Percentiles rank a stretch among this genome's conserved stretches.
Evolutionary conservation across 2,329 filamentous ascomycete species (phyloP).

Genomic region (Didymella lethalis): DNA sequence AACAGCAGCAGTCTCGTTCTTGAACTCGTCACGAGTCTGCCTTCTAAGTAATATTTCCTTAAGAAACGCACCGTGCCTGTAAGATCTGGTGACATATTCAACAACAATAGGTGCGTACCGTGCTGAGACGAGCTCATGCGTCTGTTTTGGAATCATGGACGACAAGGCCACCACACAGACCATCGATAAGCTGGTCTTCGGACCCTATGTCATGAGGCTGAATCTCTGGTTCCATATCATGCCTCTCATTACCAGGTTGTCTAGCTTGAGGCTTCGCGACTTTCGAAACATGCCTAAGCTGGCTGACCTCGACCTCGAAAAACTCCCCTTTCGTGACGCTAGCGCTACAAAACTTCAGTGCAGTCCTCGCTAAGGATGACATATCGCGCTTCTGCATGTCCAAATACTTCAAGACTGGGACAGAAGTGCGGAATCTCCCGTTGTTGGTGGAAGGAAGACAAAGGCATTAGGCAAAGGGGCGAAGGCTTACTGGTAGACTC

Average conservation of each 20-base stretch:
- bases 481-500: neutral
- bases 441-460: neutral
- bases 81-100: conserved; percentile 21
- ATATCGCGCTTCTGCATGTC: neutral
- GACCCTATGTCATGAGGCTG: too few relatives aligned
- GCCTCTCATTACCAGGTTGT: neutral
- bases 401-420: neutral
- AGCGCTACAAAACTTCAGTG: neutral
- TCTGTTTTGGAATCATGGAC: too few relatives aligned
- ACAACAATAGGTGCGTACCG: conserved; percentile 23
- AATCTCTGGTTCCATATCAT: too few relatives aligned
- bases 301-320: neutral
- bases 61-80: conserved; percentile 19
- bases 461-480: neutral
- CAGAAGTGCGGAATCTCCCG: neutral
- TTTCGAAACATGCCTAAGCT: neutral
- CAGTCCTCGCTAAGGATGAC: neutral
- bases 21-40: neutral
- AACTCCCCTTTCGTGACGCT: neutral
- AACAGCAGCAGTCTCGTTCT: conserved; percentile 8
- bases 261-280: neutral
- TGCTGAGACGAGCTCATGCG: conserved; percentile 19
- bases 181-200: too few relatives aligned
- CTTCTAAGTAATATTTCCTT: conserved; percentile 18
- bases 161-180: too few relatives aligned